Evolutionary conservation across 1,284 basidiomycete genomes (phyloP).

Genomic region (Pascua guehoae): DNA sequence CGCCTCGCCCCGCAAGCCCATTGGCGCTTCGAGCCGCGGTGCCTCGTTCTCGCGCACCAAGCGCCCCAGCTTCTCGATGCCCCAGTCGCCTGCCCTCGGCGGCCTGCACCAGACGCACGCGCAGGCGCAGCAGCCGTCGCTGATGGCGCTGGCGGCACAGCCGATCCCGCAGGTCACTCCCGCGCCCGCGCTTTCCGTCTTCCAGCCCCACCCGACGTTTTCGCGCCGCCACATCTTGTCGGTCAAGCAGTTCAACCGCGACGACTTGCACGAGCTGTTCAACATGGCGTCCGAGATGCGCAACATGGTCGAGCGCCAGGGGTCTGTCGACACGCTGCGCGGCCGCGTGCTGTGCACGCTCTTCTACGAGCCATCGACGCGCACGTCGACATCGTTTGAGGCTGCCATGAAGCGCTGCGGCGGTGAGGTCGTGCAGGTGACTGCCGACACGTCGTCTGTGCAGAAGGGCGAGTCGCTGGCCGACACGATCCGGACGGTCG

Average conservation of each 20-base stretch:
- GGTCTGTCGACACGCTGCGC: slow-evolving; percentile 81
- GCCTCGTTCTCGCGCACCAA: slow-evolving; percentile 42
- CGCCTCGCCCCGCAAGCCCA: slow-evolving; percentile 51
- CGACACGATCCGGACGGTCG: slow-evolving; percentile 91
- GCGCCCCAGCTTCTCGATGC: slow-evolving; percentile 33
- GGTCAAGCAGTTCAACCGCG: slow-evolving; percentile 87
- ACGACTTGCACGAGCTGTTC: slow-evolving; percentile 92
- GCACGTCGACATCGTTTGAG: slow-evolving; percentile 96
- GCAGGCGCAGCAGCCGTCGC: slow-evolving; percentile 20
- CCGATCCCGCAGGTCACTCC: slow-evolving; percentile 17
- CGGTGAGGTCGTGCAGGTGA: slow-evolving; percentile 85
- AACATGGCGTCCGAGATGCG: slow-evolving; percentile 95
- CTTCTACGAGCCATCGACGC: slow-evolving; percentile 97
- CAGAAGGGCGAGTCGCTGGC: slow-evolving; percentile 90
- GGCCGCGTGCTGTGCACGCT: slow-evolving; percentile 91
- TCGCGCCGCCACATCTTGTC: slow-evolving; percentile 86
- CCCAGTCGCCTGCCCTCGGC: slow-evolving; percentile 17
- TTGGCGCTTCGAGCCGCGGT: slow-evolving; percentile 19
- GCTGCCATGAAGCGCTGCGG: slow-evolving; percentile 98
- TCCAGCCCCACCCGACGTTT: slow-evolving; percentile 66
- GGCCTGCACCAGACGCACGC: slow-evolving; percentile 20
- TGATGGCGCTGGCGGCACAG: slow-evolving; percentile 41
- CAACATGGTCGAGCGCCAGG: slow-evolving; percentile 86
- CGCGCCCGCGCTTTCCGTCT: slow-evolving; percentile 51
- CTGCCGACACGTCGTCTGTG: slow-evolving; percentile 79